Percentiles rank a stretch among this genome's conserved stretches.
Conservation (phyloP, 169 alveolate genomes). For the Plasmodium gallinaceum region DNA sequence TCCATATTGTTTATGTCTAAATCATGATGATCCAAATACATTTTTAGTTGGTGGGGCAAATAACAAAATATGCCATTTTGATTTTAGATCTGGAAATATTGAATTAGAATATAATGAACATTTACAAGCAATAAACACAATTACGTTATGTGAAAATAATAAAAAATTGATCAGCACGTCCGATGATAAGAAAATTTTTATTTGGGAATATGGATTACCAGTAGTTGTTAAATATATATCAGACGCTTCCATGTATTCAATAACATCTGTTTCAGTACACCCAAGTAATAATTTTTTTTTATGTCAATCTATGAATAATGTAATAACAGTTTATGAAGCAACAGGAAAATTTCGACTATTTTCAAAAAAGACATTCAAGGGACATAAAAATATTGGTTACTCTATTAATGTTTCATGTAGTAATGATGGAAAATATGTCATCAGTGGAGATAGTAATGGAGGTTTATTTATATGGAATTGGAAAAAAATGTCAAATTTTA, state of each 20-base stretch:
- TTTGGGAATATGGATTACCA: conserved; percentile 98
- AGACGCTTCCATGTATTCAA: conserved; percentile 96
- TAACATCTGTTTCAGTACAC: conserved; percentile 94
- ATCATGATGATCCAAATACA: conserved; percentile 92
- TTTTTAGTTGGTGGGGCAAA: conserved; percentile 95
- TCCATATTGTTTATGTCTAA: conserved; percentile 94
- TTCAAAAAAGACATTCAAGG: conserved; percentile 95
- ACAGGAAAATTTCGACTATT: conserved; percentile 89
- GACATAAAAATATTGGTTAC: conserved; percentile 95
- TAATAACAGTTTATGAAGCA: conserved; percentile 95
- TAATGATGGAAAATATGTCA: conserved; percentile 96
- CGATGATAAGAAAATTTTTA: conserved; percentile 96
- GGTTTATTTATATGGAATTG: conserved; percentile 97
- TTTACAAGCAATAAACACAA: conserved; percentile 94
- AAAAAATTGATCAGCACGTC: conserved; percentile 94
- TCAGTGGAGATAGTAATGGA: conserved; percentile 97
- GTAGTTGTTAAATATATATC: conserved; percentile 96
- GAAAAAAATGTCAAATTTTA: conserved; percentile 93
- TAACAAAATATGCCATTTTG: conserved; percentile 93
- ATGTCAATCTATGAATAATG: conserved; percentile 96
- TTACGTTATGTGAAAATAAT: conserved; percentile 94
- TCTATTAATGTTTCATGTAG: conserved; percentile 95
- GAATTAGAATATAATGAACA: conserved; percentile 95
- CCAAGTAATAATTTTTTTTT: conserved; percentile 95
- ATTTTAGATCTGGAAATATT: conserved; percentile 91